Conservation (phyloP, 306 rosid genomes). For the Alnus rubra region DNA sequence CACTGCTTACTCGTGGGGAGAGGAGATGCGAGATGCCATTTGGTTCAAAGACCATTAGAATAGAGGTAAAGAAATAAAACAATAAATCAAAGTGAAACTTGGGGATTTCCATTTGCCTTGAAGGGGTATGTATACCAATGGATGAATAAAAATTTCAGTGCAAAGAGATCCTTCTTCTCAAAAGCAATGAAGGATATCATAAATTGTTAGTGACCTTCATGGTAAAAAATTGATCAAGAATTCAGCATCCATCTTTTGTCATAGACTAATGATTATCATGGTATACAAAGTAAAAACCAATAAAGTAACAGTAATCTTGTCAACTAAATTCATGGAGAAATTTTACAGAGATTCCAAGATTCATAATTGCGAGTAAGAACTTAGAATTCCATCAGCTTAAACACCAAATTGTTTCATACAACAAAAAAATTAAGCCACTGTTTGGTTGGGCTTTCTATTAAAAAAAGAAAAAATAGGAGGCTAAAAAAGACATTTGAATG, state of each 20-base stretch:
- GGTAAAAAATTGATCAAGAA: constrained; percentile 4
- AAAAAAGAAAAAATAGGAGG: background rate
- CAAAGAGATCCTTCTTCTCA: background rate
- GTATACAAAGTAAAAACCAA: constrained; percentile 14
- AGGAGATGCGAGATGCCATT: background rate
- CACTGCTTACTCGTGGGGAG: background rate
- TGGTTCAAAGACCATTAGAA: background rate
- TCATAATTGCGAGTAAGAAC: background rate
- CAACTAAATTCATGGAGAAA: background rate
- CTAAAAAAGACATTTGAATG: background rate
- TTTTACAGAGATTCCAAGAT: background rate
- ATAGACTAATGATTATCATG: constrained; percentile 14
- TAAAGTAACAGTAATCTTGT: background rate
- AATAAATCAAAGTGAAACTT: background rate
- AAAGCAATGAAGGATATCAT: constrained; percentile 4
- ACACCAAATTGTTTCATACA: background rate
- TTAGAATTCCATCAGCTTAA: background rate
- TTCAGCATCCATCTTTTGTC: background rate
- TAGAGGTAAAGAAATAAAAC: background rate
- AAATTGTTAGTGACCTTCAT: constrained; percentile 13
- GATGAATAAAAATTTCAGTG: background rate
- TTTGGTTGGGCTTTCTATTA: background rate
- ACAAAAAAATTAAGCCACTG: background rate
- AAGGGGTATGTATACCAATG: background rate
- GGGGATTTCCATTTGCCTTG: background rate